These are phyloP conservation scores for Xylaria sp. DNA, from an alignment of 2,329 filamentous ascomycete genomes.

Conservation along the genomic window DNA sequence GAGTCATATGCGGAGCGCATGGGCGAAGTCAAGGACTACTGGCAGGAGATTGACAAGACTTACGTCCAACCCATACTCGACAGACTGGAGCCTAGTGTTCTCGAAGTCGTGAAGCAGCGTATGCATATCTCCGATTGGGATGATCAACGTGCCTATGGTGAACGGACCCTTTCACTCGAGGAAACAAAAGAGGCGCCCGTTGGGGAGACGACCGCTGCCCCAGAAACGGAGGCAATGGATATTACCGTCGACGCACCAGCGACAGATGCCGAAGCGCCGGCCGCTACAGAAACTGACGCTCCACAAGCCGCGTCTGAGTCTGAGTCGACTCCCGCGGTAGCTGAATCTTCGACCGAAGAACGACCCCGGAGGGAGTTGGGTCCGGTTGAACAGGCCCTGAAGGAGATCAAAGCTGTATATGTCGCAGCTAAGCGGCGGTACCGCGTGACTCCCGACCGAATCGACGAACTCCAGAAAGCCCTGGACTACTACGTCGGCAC, in stretches of 20 bases:
- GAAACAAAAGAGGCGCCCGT: conserved; percentile 3
- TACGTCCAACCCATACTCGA: conserved; percentile 67
- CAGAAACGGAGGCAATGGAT: conserved; percentile 11
- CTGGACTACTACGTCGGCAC: conserved; percentile 77
- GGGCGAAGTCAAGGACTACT: conserved; percentile 74
- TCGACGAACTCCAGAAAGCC: conserved; percentile 68
- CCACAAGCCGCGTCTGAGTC: conserved; percentile 19
- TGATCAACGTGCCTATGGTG: conserved; percentile 9
- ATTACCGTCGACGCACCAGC: conserved; percentile 5
- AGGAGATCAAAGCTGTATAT: conserved; percentile 75
- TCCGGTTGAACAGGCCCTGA: conserved; percentile 60
- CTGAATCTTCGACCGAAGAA: conserved; percentile 16
- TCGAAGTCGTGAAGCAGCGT: conserved; percentile 56
- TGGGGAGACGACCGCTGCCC: not conserved
- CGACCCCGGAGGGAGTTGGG: conserved; percentile 38
- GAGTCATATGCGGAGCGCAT: conserved; percentile 65
- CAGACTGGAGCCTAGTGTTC: conserved; percentile 57
- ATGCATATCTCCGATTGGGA: conserved; percentile 42
- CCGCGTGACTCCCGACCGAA: conserved; percentile 66
- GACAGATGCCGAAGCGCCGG: conserved; percentile 22
- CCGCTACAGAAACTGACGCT: conserved; percentile 14
- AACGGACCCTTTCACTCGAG: conserved; percentile 7
- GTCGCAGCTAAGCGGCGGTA: conserved; percentile 78
- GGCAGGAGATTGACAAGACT: conserved; percentile 75
- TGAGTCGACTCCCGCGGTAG: conserved; percentile 18